Evolutionary conservation across 768 basidiomycete genomes (phyloP).

Genomic region (Rubroboletus satanas): DNA sequence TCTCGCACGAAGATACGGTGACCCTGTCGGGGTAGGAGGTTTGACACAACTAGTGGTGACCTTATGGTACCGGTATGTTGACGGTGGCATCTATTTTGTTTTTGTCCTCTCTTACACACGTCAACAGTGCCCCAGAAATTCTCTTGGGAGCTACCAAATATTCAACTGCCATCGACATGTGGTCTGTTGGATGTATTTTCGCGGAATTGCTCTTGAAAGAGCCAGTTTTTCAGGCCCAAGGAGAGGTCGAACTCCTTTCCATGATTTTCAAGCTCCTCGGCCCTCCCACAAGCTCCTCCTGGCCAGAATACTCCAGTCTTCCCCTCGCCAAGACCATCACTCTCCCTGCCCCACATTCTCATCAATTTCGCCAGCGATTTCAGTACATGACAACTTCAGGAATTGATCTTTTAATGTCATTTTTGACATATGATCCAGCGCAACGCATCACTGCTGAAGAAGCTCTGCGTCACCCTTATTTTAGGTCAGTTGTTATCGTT

Average conservation of each 20-base stretch:
- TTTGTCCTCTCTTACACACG: conserved; percentile 11
- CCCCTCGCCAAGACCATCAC: conserved; percentile 79
- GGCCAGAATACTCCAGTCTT: conserved; percentile 80
- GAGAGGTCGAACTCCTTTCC: conserved; percentile 85
- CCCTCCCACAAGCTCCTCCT: conserved; percentile 79
- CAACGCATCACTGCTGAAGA: conserved; percentile 85
- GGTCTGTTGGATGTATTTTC: conserved; percentile 99
- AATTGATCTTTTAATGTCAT: conserved; percentile 73
- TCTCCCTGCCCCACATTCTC: conserved; percentile 68
- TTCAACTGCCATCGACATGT: conserved; percentile 94
- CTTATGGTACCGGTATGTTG: conserved; percentile 90
- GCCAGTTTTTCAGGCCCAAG: conserved; percentile 96
- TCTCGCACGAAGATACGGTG: conserved; percentile 91
- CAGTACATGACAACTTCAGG: conserved; percentile 80
- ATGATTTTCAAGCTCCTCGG: conserved; percentile 96
- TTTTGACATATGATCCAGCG: conserved; percentile 88
- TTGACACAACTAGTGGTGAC: conserved; percentile 98
- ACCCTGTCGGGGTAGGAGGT: conserved; percentile 93
- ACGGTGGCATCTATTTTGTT: conserved; percentile 4
- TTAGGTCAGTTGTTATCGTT: conserved; percentile 49
- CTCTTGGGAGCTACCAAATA: conserved; percentile 90
- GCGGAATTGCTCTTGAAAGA: conserved; percentile 93
- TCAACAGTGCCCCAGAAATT: conserved; percentile 84
- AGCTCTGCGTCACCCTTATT: conserved; percentile 88
- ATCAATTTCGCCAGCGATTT: conserved; percentile 82